phyloP scores from a whole-genome alignment of 345 rosid genomes.

The Trapa incisa region DNA sequence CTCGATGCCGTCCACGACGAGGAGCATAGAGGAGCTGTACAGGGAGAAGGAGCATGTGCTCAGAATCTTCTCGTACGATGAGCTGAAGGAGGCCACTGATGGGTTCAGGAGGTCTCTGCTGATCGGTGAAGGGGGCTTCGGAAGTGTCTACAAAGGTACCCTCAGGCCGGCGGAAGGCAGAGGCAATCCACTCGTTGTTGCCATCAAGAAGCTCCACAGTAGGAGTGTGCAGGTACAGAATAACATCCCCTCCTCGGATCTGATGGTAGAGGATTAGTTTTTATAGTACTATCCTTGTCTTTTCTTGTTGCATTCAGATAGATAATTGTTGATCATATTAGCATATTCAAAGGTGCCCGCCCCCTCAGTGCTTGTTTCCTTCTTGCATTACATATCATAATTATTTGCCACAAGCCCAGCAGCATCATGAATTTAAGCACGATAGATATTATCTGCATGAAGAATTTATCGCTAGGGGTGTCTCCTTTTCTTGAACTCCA shows the following conservation, averaged over 20 bases:
- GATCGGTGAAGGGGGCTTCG: conserved; percentile 99
- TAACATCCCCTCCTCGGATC: background rate
- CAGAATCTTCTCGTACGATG: conserved; percentile 50
- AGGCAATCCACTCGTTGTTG: conserved; percentile 39
- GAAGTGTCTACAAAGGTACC: conserved; percentile 77
- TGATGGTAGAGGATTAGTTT: no score
- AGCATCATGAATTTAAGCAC: background rate
- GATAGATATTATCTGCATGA: background rate
- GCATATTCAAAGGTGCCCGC: background rate
- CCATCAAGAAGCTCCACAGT: conserved; percentile 75
- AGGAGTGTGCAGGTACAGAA: conserved; percentile 60
- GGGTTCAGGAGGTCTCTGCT: conserved; percentile 50
- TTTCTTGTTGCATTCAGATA: background rate
- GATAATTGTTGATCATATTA: background rate
- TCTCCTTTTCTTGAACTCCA: background rate
- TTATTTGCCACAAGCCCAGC: background rate
- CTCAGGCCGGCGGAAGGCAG: conserved; percentile 21
- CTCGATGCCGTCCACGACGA: conserved; percentile 42
- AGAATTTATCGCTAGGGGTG: background rate
- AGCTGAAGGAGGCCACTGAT: conserved; percentile 60
- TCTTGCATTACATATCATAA: no score
- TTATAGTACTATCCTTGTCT: background rate
- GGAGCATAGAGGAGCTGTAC: conserved; percentile 50
- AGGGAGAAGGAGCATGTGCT: conserved; percentile 40
- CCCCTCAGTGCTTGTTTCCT: background rate